Conservation (phyloP, 2,329 filamentous ascomycete species). For the Trichoderma harzianum region DNA sequence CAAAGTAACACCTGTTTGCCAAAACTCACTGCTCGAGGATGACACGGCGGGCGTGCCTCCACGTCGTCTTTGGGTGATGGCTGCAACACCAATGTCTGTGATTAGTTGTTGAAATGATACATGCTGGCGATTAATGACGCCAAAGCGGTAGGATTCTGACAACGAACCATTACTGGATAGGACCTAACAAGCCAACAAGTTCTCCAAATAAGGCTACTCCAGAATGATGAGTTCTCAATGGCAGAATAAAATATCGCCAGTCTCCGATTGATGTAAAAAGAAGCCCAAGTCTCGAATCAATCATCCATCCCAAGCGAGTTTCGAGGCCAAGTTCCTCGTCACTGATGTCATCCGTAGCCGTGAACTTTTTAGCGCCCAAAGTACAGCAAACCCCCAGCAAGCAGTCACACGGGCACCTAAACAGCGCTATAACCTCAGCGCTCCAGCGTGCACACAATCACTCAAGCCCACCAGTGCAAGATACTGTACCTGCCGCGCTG, state of each 20-base stretch:
- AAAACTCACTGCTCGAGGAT: constrained; percentile 70
- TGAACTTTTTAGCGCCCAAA: not conserved
- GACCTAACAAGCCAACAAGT: not conserved
- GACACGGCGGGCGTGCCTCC: constrained; percentile 73
- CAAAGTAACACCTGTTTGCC: too few relatives aligned
- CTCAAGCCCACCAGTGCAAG: not conserved
- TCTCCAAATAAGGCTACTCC: not conserved
- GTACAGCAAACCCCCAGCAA: not conserved
- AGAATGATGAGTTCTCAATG: not conserved
- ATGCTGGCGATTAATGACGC: not conserved
- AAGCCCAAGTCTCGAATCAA: not conserved
- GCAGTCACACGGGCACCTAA: not conserved
- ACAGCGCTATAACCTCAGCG: not conserved
- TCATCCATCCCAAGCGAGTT: not conserved
- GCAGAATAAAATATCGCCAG: not conserved
- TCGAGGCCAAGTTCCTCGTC: not conserved
- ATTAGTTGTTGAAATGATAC: not conserved
- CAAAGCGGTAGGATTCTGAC: not conserved
- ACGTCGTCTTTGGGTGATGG: constrained; percentile 62
- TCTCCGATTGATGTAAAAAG: not conserved
- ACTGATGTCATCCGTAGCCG: constrained; percentile 11
- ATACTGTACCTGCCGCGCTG: constrained; percentile 2
- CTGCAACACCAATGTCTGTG: constrained; percentile 1
- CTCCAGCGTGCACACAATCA: constrained; percentile 3
- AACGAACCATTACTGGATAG: constrained; percentile 5